A percentile compares a stretch with the other conserved stretches of the same genome.
Conservation (phyloP, 2,329 filamentous ascomycete species). For the Pseudocercospora fuligena region DNA sequence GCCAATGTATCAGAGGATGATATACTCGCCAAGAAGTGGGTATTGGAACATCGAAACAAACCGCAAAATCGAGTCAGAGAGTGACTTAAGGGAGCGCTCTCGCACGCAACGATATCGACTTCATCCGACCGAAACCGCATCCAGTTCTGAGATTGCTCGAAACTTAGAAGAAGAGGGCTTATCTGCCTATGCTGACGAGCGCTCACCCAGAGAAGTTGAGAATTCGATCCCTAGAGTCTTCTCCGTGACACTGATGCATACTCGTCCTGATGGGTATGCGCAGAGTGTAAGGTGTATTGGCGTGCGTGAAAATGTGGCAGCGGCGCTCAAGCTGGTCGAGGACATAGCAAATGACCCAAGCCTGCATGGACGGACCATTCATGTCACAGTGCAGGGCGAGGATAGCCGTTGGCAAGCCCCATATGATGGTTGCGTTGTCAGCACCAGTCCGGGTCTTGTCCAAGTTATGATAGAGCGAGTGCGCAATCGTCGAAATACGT, state of each 20-base stretch:
- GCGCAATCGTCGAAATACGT: background rate
- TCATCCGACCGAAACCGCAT: background rate
- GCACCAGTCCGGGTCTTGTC: background rate
- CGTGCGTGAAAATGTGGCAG: background rate
- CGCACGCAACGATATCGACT: background rate
- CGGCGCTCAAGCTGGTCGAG: background rate
- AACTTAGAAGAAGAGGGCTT: background rate
- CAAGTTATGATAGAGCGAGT: background rate
- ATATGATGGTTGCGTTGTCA: background rate
- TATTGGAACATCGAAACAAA: background rate
- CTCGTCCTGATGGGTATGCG: background rate
- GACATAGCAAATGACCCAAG: background rate
- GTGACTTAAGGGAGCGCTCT: background rate
- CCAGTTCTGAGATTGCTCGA: background rate
- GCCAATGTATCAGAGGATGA: too few relatives aligned
- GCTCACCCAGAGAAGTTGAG: background rate
- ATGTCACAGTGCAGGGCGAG: background rate
- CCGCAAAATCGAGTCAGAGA: background rate
- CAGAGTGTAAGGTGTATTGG: background rate
- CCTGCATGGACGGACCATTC: background rate
- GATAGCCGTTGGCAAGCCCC: background rate
- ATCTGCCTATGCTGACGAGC: background rate
- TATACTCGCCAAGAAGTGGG: too few relatives aligned
- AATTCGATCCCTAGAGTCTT: background rate
- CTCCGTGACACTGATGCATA: background rate